These are phyloP conservation scores for Digitaria exilis DNA, from an alignment of 202 grass and related monocot genomes.

Conservation along the genomic window DNA sequence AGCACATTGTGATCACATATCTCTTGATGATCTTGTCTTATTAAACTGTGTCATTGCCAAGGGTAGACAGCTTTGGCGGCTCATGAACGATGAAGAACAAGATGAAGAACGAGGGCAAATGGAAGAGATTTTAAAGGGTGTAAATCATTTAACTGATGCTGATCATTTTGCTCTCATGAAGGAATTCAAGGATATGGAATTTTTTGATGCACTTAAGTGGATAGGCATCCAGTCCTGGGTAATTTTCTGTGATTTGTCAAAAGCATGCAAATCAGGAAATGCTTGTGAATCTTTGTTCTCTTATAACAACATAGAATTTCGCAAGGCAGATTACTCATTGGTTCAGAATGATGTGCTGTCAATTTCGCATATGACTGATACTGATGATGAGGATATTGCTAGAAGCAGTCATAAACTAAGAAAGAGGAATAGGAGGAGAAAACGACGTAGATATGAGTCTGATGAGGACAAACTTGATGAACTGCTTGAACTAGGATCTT, in stretches of 20 bases:
- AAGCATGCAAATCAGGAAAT: slow-evolving; percentile 64
- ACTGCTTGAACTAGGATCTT: slow-evolving; percentile 65
- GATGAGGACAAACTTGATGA: slow-evolving; percentile 49
- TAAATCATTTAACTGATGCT: slow-evolving; percentile 49
- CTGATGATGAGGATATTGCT: slow-evolving; percentile 41
- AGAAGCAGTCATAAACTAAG: slow-evolving; percentile 61
- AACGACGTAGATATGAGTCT: slow-evolving; percentile 50
- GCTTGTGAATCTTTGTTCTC: slow-evolving; percentile 73
- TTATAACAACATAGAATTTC: slow-evolving; percentile 68
- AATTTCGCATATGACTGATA: slow-evolving; percentile 27
- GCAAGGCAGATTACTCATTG: slow-evolving; percentile 71
- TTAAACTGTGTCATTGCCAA: slow-evolving; percentile 78
- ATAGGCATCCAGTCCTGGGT: slow-evolving; percentile 77
- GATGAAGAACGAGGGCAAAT: slow-evolving; percentile 52
- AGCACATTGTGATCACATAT: slow-evolving; percentile 37
- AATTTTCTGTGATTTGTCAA: slow-evolving; percentile 66
- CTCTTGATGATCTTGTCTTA: slow-evolving; percentile 72
- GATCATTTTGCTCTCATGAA: slow-evolving; percentile 73
- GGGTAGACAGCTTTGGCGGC: slow-evolving; percentile 70
- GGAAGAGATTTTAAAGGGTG: slow-evolving; percentile 50
- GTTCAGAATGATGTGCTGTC: slow-evolving; percentile 45
- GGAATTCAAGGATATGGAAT: slow-evolving; percentile 53
- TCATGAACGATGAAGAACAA: slow-evolving; percentile 83
- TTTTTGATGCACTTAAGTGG: slow-evolving; percentile 65
- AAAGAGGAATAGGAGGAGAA: slow-evolving; percentile 69